Base-by-base conservation (phyloP, 257 asterid species). In the Voacanga thouarsii region DNA sequence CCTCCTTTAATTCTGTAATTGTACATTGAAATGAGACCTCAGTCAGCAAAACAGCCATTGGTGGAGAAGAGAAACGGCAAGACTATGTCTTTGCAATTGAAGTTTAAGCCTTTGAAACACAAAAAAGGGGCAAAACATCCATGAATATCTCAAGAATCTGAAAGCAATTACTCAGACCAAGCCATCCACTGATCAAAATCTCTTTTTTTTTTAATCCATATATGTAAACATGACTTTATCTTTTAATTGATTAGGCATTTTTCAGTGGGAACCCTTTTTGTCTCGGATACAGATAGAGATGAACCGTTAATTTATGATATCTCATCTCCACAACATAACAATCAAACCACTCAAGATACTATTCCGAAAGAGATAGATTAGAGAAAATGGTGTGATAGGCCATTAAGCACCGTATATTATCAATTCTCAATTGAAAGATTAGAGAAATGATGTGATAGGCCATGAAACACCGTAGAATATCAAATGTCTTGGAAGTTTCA, bases 1-100 rank as follows among this genome's bases (percentile, higher is more conserved):
- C 91, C 94, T 69, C 96, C 96, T 51, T 81, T 50, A 47, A 94
- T 92, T 71, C 98, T 94, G 85, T 16, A 10, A 70, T 47, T 16
- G 45, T 74, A 6, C 8, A 47, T 0, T 30, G 9, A 65, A n/a
- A 23, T 14, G 21, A 70, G 16, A 79, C 15, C 21, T 43, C 56
- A 12, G 24, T 79, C n/a, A 60, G 37, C n/a, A 33, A 33, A 33
- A 33, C 37, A 33, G 37, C 37, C 37, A 33, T 33, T 33, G 37
- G 37, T 33, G 37, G 37, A 33, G 37, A 33, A 33, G 37, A 33
- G 37, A 33, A 33, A 33, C 2, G 2, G 37, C 37, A 33, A 33
- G 37, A 1, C 37, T 33, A 33, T 33, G 37, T 33, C 37, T 33
- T 33, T 33, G 37, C 37, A 33, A 33, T 33, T 33, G 37, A 33